Conservation (phyloP, 306 rosid species). For the Dalbergia cochinchinensis region DNA sequence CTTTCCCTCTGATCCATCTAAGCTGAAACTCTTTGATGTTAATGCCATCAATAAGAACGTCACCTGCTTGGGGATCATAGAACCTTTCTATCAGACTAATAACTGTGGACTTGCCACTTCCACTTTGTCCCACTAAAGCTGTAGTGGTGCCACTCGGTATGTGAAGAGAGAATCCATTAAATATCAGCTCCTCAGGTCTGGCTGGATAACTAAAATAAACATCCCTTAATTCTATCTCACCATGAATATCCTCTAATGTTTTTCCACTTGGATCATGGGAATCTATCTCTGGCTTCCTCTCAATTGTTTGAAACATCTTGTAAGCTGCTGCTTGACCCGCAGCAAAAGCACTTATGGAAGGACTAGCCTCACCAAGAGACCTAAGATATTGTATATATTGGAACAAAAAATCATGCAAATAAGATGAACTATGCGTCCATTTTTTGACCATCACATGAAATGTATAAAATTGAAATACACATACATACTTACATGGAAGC, state of each 20-base stretch:
- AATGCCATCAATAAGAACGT: slow-evolving; percentile 70
- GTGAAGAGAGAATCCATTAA: slow-evolving; percentile 70
- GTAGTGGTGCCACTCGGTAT: slow-evolving; percentile 69
- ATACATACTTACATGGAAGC: slow-evolving; percentile 71
- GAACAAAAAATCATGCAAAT: background rate
- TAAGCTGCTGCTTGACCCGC: slow-evolving; percentile 90
- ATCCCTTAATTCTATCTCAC: slow-evolving; percentile 70
- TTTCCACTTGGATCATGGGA: slow-evolving; percentile 64
- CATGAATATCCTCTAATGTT: slow-evolving; percentile 61
- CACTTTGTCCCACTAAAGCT: slow-evolving; percentile 88
- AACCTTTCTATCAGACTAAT: slow-evolving; percentile 82
- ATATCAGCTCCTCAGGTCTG: slow-evolving; percentile 74
- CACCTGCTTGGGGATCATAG: slow-evolving; percentile 80
- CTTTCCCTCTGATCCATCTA: slow-evolving; percentile 79
- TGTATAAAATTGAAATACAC: background rate
- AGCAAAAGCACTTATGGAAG: slow-evolving; percentile 79
- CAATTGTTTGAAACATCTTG: slow-evolving; percentile 81
- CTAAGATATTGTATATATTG: slow-evolving; percentile 39
- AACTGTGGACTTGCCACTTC: slow-evolving; percentile 87
- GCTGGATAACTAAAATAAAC: slow-evolving; percentile 81
- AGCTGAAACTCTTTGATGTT: slow-evolving; percentile 76
- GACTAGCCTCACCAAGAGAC: slow-evolving; percentile 83
- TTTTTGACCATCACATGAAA: background rate
- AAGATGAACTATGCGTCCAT: slow-evolving; percentile 22
- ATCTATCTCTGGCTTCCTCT: slow-evolving; percentile 78